Conservation (phyloP, 1,139 yeast species). For the Taphrina pruni region DNA sequence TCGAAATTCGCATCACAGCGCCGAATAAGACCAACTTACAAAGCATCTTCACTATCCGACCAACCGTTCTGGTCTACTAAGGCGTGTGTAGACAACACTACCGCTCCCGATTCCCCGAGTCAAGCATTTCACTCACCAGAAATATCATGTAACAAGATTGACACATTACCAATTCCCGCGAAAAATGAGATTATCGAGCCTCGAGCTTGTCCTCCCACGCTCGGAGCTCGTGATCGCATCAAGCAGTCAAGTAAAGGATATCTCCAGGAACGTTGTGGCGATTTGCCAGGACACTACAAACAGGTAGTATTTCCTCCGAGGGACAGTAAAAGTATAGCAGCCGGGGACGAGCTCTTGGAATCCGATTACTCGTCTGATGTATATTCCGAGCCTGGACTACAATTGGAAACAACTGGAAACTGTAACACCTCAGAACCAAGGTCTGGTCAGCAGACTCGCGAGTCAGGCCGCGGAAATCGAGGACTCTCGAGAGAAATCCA, state of each 20-base stretch:
- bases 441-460: no score
- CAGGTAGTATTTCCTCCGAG: slow-evolving; percentile 8
- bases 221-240: not conserved
- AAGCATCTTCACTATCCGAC: not conserved
- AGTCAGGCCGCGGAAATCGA: not conserved
- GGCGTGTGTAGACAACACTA: no score
- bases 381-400: slow-evolving; percentile 1
- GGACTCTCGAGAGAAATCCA: not conserved
- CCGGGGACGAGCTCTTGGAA: not conserved
- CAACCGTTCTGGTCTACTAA: slow-evolving; percentile 1
- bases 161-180: no score
- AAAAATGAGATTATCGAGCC: no score
- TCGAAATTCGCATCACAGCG: not conserved
- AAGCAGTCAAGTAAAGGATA: slow-evolving; percentile 22
- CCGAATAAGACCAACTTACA: not conserved
- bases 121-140: no score
- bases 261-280: slow-evolving; percentile 8
- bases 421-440: no score
- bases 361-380: not conserved
- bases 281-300: slow-evolving; percentile 8
- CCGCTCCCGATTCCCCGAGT: no score
- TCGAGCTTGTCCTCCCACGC: not conserved
- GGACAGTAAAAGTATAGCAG: not conserved
- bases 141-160: no score
- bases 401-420: not conserved